phyloP scores from a whole-genome alignment of 345 rosid genomes.

The Syzygium jambos region DNA sequence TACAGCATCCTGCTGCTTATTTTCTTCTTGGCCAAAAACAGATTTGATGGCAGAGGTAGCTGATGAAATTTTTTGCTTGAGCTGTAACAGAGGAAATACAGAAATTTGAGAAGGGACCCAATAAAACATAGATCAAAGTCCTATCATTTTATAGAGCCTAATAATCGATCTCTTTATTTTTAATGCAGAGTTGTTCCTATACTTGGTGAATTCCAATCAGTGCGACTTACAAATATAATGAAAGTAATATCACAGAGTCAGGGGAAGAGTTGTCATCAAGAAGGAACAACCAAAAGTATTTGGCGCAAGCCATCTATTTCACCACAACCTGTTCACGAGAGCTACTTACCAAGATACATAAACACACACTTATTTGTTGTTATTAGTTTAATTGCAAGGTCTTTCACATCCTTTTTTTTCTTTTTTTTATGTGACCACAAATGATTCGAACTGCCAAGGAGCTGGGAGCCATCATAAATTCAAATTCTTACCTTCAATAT shows the following conservation, averaged over 20 bases:
- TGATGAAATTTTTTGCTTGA: slow-evolving; percentile 76
- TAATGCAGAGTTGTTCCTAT: background rate
- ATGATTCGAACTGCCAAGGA: background rate
- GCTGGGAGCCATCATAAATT: background rate
- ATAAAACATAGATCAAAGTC: background rate
- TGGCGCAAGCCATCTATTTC: background rate
- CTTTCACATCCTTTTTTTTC: background rate
- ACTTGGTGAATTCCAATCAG: background rate
- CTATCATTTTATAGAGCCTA: background rate
- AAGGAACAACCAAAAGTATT: background rate
- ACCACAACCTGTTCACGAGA: background rate
- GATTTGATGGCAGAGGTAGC: slow-evolving; percentile 97
- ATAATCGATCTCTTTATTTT: background rate
- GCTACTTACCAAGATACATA: background rate
- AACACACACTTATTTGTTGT: background rate
- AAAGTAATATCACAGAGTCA: background rate
- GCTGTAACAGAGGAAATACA: slow-evolving; percentile 37
- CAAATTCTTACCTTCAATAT: slow-evolving; percentile 59
- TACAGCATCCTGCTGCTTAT: slow-evolving; percentile 52
- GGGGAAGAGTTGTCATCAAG: background rate
- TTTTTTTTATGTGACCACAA: background rate
- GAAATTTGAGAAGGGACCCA: background rate
- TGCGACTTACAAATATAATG: background rate
- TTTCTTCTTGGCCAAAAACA: slow-evolving; percentile 78
- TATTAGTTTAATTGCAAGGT: background rate